These are phyloP conservation scores for Aegilops tauschii DNA, from an alignment of 176 grass and related monocot genomes.

Conservation along the genomic window DNA sequence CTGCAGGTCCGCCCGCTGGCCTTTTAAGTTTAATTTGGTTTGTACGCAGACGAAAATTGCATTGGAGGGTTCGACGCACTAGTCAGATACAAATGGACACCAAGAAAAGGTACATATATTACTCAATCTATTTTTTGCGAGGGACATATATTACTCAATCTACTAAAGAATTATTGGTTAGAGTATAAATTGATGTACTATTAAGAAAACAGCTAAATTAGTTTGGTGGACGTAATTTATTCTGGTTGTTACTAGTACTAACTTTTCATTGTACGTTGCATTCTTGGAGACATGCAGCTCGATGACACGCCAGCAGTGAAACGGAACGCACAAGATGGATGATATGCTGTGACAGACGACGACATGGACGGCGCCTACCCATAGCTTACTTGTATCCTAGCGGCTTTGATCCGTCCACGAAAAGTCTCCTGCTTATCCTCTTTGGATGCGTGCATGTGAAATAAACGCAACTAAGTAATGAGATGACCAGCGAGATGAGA, in stretches of 20 bases:
- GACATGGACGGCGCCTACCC: background rate
- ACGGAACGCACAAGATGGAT: background rate
- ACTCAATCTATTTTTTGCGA: no score
- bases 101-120: no score
- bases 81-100: no score
- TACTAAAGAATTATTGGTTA: no score
- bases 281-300: background rate
- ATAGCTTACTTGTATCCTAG: background rate
- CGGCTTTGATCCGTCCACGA: background rate
- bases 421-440: constrained; percentile 1
- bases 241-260: background rate
- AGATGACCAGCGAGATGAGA: background rate
- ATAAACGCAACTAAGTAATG: background rate
- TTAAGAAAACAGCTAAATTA: background rate
- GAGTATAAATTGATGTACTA: no score
- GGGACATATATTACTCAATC: no score
- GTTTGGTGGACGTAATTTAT: background rate
- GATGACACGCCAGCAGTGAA: background rate
- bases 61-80: no score
- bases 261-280: background rate
- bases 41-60: no score
- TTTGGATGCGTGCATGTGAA: constrained; percentile 28
- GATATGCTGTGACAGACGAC: background rate
- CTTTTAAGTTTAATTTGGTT: no score
- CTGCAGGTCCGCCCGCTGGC: no score